Base-by-base conservation (phyloP, 345 rosid genomes). In the Lumnitzera racemosa region DNA sequence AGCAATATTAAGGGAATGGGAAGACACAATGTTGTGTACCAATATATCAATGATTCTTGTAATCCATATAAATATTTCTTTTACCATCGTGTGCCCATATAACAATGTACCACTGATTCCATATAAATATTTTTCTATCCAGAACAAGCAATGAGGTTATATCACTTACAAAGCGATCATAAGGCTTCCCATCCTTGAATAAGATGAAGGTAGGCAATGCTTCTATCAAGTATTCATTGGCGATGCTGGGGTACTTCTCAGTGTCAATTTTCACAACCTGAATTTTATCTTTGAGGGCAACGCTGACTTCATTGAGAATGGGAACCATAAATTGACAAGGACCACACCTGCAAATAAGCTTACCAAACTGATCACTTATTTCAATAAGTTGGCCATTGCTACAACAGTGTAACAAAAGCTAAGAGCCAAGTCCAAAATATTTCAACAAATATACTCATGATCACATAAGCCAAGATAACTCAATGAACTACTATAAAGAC, bases 241-340 rank as follows among this genome's bases (percentile, higher is more conserved):
- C 98, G 59, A 91, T 80, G 66, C 20, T 71, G 9, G 90, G 89
- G 70, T 91, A 88, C 87, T 85, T 91, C 80, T 91, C 98, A 3
- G 98, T 83, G 73, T 91, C 98, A 1, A 91, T 83, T 78, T 91
- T 91, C 55, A 86, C 95, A 65, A 91, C 82, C 57, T 69, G 78
- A 64, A 89, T 75, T 64, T 74, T 80, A 70, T 91, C 92, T 65
- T 80, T 83, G 58, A 91, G 69, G 20, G 77, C 70, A 55, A 64
- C 66, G 74, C 91, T 70, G 52, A 91, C 96, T 81, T 89, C 85
- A 61, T 78, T 61, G 15, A 91, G 92, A 74, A 89, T 65, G 2
- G 98, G 92, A 69, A 77, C 83, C 98, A 91, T 91, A 72, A 83
- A 74, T 68, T 91, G 90, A 53, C 98, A 91, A 59, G 98, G 98